Evolutionary conservation across 164 flowering plant species (phyloP).

Genomic region (Macadamia integrifolia): DNA sequence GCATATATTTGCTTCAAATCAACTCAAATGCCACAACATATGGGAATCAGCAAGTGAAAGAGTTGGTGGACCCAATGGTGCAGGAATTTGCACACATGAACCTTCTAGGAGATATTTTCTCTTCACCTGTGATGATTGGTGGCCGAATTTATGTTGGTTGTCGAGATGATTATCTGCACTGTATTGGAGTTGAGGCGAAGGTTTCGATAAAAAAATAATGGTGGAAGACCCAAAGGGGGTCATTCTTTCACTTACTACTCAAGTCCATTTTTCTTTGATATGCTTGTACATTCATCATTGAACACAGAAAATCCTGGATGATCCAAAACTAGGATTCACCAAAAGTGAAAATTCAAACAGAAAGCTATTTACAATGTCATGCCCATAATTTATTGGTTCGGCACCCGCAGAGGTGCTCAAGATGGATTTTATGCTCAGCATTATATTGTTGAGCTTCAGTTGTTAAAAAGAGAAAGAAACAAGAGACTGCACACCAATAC

Average conservation of each 20-base stretch:
- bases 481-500: no score
- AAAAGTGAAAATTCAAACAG: no score
- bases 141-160: conserved; percentile 86
- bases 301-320: no score
- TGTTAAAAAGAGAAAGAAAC: no score
- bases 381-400: no score
- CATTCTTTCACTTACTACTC: neutral
- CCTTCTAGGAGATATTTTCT: conserved; percentile 67
- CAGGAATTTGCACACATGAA: conserved; percentile 52
- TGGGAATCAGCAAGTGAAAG: conserved; percentile 11
- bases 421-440: no score
- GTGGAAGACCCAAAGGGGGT: neutral
- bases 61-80: conserved; percentile 23
- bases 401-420: no score
- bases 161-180: conserved; percentile 73
- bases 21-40: conserved; percentile 14
- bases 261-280: neutral
- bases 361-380: no score
- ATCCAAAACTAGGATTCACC: no score
- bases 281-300: neutral
- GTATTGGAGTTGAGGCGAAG: conserved; percentile 28
- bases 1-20: conserved; percentile 42
- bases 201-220: neutral
- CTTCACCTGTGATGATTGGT: conserved; percentile 89
- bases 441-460: no score